Percentiles rank a stretch among this genome's conserved stretches.
Conservation (phyloP, 1,284 basidiomycete species). For the Ganoderma boninense region DNA sequence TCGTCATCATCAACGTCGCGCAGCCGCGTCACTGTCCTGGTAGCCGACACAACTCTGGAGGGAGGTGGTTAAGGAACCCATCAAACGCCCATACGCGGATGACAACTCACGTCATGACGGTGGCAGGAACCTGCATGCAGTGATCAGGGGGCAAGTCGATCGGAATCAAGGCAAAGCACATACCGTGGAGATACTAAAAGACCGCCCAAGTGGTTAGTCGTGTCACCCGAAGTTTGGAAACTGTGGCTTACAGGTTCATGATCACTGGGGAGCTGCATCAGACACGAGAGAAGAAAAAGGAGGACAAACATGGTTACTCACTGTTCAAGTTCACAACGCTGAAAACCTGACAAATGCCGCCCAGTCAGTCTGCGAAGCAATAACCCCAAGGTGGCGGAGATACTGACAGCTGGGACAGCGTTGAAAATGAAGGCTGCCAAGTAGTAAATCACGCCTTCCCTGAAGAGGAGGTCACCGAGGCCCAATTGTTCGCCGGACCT, state of each 20-base stretch:
- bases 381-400: conserved; percentile 6
- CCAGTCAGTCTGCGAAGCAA: conserved; percentile 9
- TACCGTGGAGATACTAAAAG: conserved; percentile 42
- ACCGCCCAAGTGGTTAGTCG: conserved; percentile 1
- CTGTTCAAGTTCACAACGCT: conserved; percentile 67
- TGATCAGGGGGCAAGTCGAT: conserved; percentile 44
- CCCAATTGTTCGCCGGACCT: conserved; percentile 59
- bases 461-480: conserved; percentile 71
- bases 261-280: conserved; percentile 46
- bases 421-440: conserved; percentile 71
- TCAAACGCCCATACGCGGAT: conserved; percentile 29
- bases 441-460: conserved; percentile 75
- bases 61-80: conserved; percentile 12
- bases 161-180: conserved; percentile 31
- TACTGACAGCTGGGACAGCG: conserved; percentile 68
- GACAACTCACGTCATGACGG: conserved; percentile 60
- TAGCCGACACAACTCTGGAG: conserved; percentile 66
- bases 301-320: conserved; percentile 43
- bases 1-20: conserved; percentile 56
- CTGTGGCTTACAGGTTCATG: conserved; percentile 69
- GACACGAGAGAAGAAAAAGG: not conserved
- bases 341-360: conserved; percentile 47
- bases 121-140: conserved; percentile 63
- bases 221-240: not conserved
- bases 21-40: conserved; percentile 70